Base-by-base conservation (phyloP, 2,329 filamentous ascomycete genomes). In the Domatiomyces catenatus region DNA sequence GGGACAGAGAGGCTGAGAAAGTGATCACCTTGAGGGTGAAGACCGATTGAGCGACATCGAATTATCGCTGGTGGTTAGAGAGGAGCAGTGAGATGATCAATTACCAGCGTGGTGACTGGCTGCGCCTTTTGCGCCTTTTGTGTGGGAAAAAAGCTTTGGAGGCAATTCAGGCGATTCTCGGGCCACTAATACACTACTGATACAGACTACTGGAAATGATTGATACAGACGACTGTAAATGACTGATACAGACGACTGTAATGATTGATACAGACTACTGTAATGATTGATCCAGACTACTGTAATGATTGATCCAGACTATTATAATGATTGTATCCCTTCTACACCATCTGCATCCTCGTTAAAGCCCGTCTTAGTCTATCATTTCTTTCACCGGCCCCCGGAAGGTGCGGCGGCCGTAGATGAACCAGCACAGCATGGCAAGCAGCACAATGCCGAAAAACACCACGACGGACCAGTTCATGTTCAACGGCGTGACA, bases 401-500 rank as follows among this genome's bases (percentile, higher is more conserved):
- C 18, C 44, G 48, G 46, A 52, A 58, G 15, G 44, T 49, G 28
- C 49, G 50, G 10, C 52, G 52, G 19, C 52, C 56, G 19, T 50
- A 48, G 5, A 54, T 20, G 32, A 53, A 46, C 24, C 52, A 58
- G 22, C 52, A 51, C 36, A 52, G 17, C 19, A 56, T 48, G 1
- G 48, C 49, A 19, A 56, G 26, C 10, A 60, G 10, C 43, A 59
- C 47, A 8, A 58, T 54, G 3, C 39, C 49, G 5, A 44, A 48
- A 44, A 56, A 58, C 1, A 60, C 54, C 4, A 49, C 52, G 39
- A 50, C 50, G 5, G 55, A 51, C 48, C 57, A 66, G 44, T 67
- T 67, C 62, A 67, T 66, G 15, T 64, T 65, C 45, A 56, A 49
- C 1, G 56, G 56, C 0, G 61, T 64, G n/a, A 67, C 64, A 0